These are phyloP conservation scores for Wickerhamiella occidentalis DNA, from an alignment of 805 yeast genomes.

Conservation along the genomic window DNA sequence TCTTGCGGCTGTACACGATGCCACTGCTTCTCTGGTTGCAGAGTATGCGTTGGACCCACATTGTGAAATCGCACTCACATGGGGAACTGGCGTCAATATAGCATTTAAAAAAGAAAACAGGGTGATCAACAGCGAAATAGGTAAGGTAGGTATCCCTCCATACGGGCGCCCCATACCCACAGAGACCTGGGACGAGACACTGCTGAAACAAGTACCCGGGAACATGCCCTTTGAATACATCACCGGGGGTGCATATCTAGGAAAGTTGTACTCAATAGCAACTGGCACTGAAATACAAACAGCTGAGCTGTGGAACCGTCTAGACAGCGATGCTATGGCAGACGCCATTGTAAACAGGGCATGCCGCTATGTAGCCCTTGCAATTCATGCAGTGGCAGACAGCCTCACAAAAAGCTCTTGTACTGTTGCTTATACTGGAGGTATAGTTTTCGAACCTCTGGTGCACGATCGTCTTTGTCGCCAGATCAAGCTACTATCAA, in stretches of 20 bases:
- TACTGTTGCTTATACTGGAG: constrained; percentile 20
- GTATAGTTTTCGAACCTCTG: constrained; percentile 18
- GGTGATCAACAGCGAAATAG: constrained; percentile 7
- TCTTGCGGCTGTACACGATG: constrained; percentile 19
- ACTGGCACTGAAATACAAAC: not conserved
- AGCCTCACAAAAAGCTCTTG: not conserved
- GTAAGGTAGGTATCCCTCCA: constrained; percentile 4
- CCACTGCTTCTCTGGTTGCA: constrained; percentile 20
- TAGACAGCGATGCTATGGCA: not conserved
- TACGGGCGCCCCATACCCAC: not conserved
- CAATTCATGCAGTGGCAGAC: constrained; percentile 14
- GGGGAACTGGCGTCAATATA: constrained; percentile 23
- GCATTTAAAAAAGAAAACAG: not conserved
- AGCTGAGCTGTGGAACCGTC: not conserved
- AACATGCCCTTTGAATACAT: constrained; percentile 7
- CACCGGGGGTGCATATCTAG: constrained; percentile 9
- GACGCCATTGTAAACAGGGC: constrained; percentile 17
- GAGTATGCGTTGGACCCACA: constrained; percentile 12
- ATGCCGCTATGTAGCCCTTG: constrained; percentile 16
- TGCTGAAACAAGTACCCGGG: not conserved
- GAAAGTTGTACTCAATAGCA: constrained; percentile 1
- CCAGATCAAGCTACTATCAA: constrained; percentile 5
- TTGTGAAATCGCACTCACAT: constrained; percentile 20
- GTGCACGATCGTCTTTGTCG: constrained; percentile 13
- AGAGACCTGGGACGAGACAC: not conserved